A percentile compares a stretch with the other conserved stretches of the same genome.
Evolutionary conservation across 2,329 filamentous ascomycete genomes (phyloP).

Genomic region (Knufia petricola): DNA sequence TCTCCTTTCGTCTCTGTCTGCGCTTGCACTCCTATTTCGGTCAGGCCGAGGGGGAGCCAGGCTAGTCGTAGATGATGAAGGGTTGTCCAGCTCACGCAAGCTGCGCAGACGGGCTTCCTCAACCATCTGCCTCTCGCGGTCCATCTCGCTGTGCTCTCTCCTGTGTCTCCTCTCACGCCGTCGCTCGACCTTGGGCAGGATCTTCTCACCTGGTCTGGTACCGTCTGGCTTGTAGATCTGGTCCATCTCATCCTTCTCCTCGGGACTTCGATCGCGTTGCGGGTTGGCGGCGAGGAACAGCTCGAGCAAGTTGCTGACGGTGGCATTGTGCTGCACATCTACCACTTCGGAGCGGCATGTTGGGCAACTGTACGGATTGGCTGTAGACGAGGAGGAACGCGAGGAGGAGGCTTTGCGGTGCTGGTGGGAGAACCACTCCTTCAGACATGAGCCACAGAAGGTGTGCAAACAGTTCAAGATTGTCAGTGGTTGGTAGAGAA

Average conservation of each 20-base stretch:
- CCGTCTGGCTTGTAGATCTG: slow-evolving; percentile 53
- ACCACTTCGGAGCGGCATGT: slow-evolving; percentile 81
- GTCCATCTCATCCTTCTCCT: slow-evolving; percentile 68
- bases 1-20: slow-evolving; percentile 33
- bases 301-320: slow-evolving; percentile 78
- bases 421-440: slow-evolving; percentile 90
- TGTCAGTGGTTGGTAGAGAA: slow-evolving; percentile 82
- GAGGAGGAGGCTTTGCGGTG: slow-evolving; percentile 44
- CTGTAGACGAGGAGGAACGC: slow-evolving; percentile 28
- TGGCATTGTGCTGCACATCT: slow-evolving; percentile 81
- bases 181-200: slow-evolving; percentile 56
- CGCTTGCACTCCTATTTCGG: slow-evolving; percentile 35
- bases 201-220: slow-evolving; percentile 57
- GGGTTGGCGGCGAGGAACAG: slow-evolving; percentile 79
- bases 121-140: slow-evolving; percentile 57
- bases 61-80: slow-evolving; percentile 19
- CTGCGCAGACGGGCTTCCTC: slow-evolving; percentile 66
- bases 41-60: slow-evolving; percentile 6
- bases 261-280: slow-evolving; percentile 55
- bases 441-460: slow-evolving; percentile 89
- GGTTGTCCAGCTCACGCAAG: slow-evolving; percentile 40
- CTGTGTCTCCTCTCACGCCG: slow-evolving; percentile 35
- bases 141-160: slow-evolving; percentile 34
- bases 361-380: slow-evolving; percentile 70
- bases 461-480: slow-evolving; percentile 90